Base-by-base conservation (phyloP, 768 basidiomycete species). In the Phaeotremella skinneri region DNA sequence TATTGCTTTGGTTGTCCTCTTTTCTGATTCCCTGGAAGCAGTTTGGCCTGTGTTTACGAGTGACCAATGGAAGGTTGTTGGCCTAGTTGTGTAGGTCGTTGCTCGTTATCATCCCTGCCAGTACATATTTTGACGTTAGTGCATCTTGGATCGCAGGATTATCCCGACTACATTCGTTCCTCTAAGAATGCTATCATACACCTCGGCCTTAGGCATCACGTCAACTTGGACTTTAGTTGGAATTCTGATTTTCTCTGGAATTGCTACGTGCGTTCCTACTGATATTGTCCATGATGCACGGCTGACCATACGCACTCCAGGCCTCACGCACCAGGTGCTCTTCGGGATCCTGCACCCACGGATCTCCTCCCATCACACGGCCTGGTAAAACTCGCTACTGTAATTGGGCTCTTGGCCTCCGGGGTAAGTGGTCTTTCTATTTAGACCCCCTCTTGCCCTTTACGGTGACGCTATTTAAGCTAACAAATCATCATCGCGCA, bases 111-210 rank as follows among this genome's bases (percentile, higher is more conserved):
- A 14, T 50, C 47, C 20, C n/a, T 17, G 53, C n/a, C n/a, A n/a
- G n/a, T n/a, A n/a, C n/a, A n/a, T n/a, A n/a, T n/a, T n/a, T n/a
- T n/a, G n/a, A n/a, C n/a, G n/a, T n/a, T n/a, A n/a, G n/a, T n/a
- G n/a, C n/a, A n/a, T n/a, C n/a, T n/a, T n/a, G n/a, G n/a, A n/a
- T 2, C 27, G 6, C 55, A 72, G 68, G 14, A 64, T 72, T 57
- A 68, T 76, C 14, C 73, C 73, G 1, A 67, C 68, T 21, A 63
- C 63, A 17, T 76, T 75, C 62, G 45, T 76, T 7, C 75, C 75
- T 6, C 56, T 76, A 9, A 63, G 71, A 31, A 68, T 67, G 41
- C 59, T 76, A n/a, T 70, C 72, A 1, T 75, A 68, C 62, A 68
- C 72, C 7, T 73, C 71, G 7, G 62, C 62, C 20, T 39, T 76